Evolutionary conservation across 2,329 filamentous ascomycete genomes (phyloP), one percentile per base, ranked within the genome.

Genomic region (Fusarium citri): DNA sequence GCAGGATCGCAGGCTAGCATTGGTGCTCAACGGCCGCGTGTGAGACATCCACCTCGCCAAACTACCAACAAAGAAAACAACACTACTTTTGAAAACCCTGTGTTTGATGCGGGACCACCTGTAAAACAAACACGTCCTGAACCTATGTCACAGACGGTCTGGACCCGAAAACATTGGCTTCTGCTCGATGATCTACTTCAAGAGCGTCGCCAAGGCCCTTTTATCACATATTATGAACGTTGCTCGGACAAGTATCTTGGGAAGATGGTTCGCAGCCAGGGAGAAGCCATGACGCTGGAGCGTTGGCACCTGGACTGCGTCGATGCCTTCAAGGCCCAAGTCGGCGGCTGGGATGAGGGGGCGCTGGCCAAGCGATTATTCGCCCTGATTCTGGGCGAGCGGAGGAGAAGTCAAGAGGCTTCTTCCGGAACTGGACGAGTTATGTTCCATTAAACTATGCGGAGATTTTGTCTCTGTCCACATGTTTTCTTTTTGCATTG

Each of bases 241-340:
- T 69, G 72, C 18, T 76, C 79, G 3, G 74, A 77, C 43, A 73
- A 76, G 43, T 80, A 85, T 31, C 78, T 87, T 4, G 85, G 86
- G 59, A 86, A 84, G 73, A 80, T 79, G 26, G 83, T 88, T 59
- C 74, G 76, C 25, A 82, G 83, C 28, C 82, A 84, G 37, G 84
- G 82, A 47, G 79, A 83, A 74, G 76, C 77, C 7, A 79, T 89
- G 78, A 66, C 79, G 23, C 78, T 89, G 20, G 82, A 88, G 76
- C 74, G 80, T 59, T 89, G 87, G 87, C 87, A 89, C 63, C 76
- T 89, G 20, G 87, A 89, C 62, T 82, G 88, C 56, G 82, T 89
- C 25, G 84, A 88, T 61, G 86, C 83, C 5, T 89, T 89, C 71
- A 78, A 77, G 59, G 73, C 74, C 15, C 80, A 84, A 61, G 80